Evolutionary conservation across 2,329 filamentous ascomycete species (phyloP).

Genomic region (Ceratocystis papillata): DNA sequence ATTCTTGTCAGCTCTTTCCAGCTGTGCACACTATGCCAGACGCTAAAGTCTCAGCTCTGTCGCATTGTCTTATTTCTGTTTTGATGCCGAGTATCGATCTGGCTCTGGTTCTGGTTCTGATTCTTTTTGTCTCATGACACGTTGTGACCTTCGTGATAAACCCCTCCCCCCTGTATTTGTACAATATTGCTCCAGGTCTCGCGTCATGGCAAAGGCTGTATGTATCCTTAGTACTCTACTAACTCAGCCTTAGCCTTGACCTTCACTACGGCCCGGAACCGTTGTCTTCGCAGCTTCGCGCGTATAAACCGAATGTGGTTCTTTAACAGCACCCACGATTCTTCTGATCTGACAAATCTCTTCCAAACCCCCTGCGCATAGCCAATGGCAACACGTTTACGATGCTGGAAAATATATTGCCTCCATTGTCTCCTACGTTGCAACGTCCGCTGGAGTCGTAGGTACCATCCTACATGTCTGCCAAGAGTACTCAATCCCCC

Average conservation of each 20-base stretch:
- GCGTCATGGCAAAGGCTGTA: not conserved
- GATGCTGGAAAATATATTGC: not conserved
- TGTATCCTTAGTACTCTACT: not conserved
- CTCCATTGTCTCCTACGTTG: constrained; percentile 5
- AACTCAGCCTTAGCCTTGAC: not conserved
- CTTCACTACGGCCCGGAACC: constrained; percentile 8
- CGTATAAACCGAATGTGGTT: constrained; percentile 18
- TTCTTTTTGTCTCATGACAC: constrained; percentile 4
- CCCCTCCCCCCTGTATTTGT: not conserved
- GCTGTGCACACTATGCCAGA: no score
- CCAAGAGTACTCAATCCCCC: not conserved
- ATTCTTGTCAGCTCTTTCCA: no score
- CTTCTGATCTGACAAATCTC: not conserved
- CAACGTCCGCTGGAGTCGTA: not conserved
- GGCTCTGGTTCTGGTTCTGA: not conserved
- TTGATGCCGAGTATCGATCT: not conserved
- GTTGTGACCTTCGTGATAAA: not conserved
- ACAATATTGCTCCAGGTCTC: not conserved
- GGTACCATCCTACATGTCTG: not conserved
- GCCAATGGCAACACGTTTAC: constrained; percentile 13
- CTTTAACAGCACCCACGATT: constrained; percentile 22
- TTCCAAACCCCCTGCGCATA: constrained; percentile 19
- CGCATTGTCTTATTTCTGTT: not conserved
- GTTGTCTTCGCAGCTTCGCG: not conserved
- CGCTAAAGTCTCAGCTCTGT: not conserved